Percentiles rank a stretch among this genome's conserved stretches.
Conservation (phyloP, 208 protist species). For the Acanthamoeba culbertsoni region DNA sequence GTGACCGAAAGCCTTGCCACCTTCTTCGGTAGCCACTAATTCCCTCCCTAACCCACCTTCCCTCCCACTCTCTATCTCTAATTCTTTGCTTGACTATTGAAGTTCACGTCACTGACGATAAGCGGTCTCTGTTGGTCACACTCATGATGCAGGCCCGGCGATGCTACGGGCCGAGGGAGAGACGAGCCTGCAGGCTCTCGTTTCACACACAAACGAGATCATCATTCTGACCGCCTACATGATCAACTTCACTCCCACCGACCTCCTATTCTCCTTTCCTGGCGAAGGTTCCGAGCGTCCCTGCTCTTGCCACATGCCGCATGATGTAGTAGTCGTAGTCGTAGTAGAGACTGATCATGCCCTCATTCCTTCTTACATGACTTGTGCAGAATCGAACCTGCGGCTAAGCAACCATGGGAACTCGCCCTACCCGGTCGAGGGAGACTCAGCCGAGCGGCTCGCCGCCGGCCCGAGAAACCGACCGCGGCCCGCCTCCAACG, state of each 20-base stretch:
- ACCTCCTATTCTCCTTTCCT: conserved; percentile 26
- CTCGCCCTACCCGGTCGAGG: neutral
- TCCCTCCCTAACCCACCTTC: neutral
- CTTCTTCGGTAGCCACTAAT: neutral
- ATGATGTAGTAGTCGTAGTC: neutral
- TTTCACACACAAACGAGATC: neutral
- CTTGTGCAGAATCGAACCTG: neutral
- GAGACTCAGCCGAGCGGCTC: neutral
- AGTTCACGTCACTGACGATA: neutral
- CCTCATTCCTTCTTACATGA: neutral
- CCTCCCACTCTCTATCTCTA: neutral
- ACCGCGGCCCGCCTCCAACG: neutral
- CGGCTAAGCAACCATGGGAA: neutral
- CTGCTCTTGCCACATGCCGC: neutral
- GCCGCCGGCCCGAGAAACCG: neutral
- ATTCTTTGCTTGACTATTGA: no score
- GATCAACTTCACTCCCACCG: neutral
- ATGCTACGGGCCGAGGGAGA: neutral
- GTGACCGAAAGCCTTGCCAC: conserved; percentile 17
- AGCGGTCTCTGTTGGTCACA: neutral
- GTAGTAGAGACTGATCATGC: neutral
- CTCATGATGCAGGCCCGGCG: neutral
- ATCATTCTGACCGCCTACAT: neutral
- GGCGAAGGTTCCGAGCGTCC: neutral
- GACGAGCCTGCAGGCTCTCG: neutral